Evolutionary conservation across 2,329 filamentous ascomycete genomes (phyloP), one percentile per base, ranked within the genome.

Genomic region (Cadophora sp.): DNA sequence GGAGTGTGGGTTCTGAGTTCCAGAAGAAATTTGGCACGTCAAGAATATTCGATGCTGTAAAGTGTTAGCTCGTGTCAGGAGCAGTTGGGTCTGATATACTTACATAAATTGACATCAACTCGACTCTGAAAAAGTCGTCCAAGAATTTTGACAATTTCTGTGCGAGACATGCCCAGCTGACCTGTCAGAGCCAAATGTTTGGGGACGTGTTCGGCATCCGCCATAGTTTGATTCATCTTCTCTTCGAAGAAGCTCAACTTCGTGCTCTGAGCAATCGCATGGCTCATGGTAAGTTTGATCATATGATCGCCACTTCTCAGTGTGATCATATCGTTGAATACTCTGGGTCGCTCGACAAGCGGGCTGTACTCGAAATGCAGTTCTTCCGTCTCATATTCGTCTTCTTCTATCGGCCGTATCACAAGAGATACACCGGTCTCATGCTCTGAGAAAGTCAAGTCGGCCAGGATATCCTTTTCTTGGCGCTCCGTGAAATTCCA

Each of bases 321-420:
- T 0, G 96, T 99, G 75, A 99, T 98, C 96, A 99, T 99, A 80
- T 99, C 96, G 81, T 99, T 98, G 83, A 97, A 99, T 34, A 99
- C 92, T 66, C 96, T 88, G 4, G 96, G 96, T 61, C 94, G 88
- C 70, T 94, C 91, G 40, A 96, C 93, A 67, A 93, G 87, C 0
- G 89, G 87, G 75, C 93, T 97, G 83, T 99, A 99, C 79, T 98
- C 94, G 77, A 99, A 99, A 78, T 99, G 95, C 76, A 99, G 97
- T 77, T 98, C 95, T 78, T 99, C 96, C 0, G 92, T 99, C 82
- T 99, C 96, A 74, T 97, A 97, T 77, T 98, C 94, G 72, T 91
- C 91, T 79, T 97, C 93, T 66, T 92, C 89, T 26, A 97, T 84
- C 0, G 94, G 93, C 40, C 93, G 87, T 1, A 90, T 92, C 37